Evolutionary conservation across 257 asterid genomes (phyloP), one percentile per base, ranked within the genome.

Genomic region (Solanum peruvianum): DNA sequence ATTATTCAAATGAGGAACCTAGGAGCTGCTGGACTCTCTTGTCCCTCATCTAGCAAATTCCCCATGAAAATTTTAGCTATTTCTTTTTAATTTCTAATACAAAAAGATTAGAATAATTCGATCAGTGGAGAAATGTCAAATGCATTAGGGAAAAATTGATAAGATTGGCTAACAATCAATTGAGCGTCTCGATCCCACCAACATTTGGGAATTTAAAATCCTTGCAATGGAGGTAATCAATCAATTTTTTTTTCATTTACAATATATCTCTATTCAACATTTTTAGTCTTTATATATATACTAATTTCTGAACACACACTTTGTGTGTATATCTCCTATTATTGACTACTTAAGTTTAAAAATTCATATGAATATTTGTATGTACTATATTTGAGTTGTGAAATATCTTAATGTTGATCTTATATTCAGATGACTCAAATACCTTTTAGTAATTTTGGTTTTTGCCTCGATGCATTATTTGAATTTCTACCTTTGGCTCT

Each of bases 121-220:
- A 31, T 91, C 4, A 89, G 82, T 35, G 92, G 92, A 84, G 4
- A 31, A 41, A 91, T 90, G 88, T 90, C 94, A 76, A 39, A 11
- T 1, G 82, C 78, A 72, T 35, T 92, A 20, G 92, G 93, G 23
- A 90, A 91, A 70, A 91, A 70, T 88, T 58, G 25, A 89, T 64
- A 11, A 85, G 85, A 47, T 85, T 92, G 5, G 29, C 42, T 16
- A 9, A 41, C 6, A 92, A 92, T 85, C 62, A 83, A 14, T 45
- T 92, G 29, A 66, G 35, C 31, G 92, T 92, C 16, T 7, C 87
- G 25, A 91, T 92, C 44, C 93, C 92, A 44, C 25, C 91, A 20
- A 78, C 83, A 83, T 85, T 92, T 0, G 92, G 91, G 86, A 85
- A 92, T 62, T 87, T 90, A 86, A 87, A 81, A 88, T 80, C 62